Conservation (phyloP, 2,329 filamentous ascomycete genomes). For the Dothistroma septosporum region DNA sequence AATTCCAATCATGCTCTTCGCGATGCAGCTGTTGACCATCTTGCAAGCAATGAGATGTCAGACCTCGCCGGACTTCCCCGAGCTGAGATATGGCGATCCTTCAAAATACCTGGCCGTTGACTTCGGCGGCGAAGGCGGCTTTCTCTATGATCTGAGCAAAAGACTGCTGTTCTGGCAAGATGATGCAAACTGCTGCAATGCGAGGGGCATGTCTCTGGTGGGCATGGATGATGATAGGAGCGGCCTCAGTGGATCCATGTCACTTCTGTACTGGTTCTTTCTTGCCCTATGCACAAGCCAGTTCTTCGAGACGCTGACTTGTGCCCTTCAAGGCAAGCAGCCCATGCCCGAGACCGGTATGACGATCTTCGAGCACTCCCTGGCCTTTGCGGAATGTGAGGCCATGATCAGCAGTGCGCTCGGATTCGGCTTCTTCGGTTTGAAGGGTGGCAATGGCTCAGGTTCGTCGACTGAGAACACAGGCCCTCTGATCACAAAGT, state of each 20-base stretch:
- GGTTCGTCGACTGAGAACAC: slow-evolving; percentile 19
- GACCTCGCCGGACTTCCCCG: slow-evolving; percentile 53
- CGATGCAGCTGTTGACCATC: slow-evolving; percentile 63
- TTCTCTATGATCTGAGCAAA: slow-evolving; percentile 69
- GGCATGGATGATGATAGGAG: slow-evolving; percentile 47
- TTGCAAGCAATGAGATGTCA: slow-evolving; percentile 89
- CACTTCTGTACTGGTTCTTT: slow-evolving; percentile 71
- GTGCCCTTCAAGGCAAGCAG: slow-evolving; percentile 77
- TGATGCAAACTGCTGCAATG: slow-evolving; percentile 69
- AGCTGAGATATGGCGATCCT: slow-evolving; percentile 45
- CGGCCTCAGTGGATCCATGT: slow-evolving; percentile 68
- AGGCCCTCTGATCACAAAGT: slow-evolving; percentile 28
- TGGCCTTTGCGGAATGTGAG: slow-evolving; percentile 94
- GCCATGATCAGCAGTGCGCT: slow-evolving; percentile 78
- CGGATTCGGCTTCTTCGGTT: slow-evolving; percentile 65
- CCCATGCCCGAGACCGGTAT: slow-evolving; percentile 85
- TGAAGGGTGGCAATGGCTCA: slow-evolving; percentile 36
- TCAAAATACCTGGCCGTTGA: slow-evolving; percentile 43
- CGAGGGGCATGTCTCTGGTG: slow-evolving; percentile 65
- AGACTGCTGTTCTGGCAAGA: slow-evolving; percentile 67
- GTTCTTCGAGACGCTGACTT: slow-evolving; percentile 83
- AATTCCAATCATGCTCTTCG: slow-evolving; percentile 65
- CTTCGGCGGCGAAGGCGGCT: slow-evolving; percentile 57
- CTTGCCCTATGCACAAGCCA: slow-evolving; percentile 67
- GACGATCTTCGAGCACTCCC: slow-evolving; percentile 92